Evolutionary conservation across 2,329 filamentous ascomycete species (phyloP).

Genomic region (Pleurostoma richardsiae): DNA sequence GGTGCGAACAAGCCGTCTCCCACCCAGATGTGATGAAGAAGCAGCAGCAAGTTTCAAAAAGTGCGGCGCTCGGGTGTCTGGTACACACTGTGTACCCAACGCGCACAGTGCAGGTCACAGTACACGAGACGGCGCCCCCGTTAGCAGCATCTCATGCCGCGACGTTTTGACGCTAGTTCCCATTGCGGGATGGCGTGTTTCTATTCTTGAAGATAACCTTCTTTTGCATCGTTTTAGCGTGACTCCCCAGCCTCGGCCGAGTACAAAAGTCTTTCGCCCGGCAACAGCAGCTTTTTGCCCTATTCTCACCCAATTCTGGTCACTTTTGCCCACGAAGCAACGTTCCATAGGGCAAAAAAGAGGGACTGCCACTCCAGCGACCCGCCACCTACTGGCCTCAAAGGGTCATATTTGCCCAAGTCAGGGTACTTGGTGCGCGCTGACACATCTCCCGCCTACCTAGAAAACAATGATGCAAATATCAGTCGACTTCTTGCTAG

Average conservation of each 20-base stretch:
- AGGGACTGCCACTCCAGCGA: not conserved
- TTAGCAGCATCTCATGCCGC: not conserved
- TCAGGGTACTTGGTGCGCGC: too few relatives aligned
- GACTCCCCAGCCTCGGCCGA: not conserved
- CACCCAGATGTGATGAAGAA: too few relatives aligned
- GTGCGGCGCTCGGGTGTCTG: too few relatives aligned
- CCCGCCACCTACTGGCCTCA: too few relatives aligned
- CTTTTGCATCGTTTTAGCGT: slow-evolving; percentile 11
- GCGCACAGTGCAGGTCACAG: not conserved
- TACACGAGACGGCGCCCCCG: not conserved
- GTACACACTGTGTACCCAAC: too few relatives aligned
- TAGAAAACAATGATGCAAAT: too few relatives aligned
- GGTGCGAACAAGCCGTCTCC: too few relatives aligned
- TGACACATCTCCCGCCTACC: too few relatives aligned
- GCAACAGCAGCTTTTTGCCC: too few relatives aligned
- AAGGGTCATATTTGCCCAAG: too few relatives aligned
- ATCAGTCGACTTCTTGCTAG: too few relatives aligned
- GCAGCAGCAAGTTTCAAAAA: too few relatives aligned
- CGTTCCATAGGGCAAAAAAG: not conserved
- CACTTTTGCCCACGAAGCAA: not conserved
- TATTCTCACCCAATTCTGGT: slow-evolving; percentile 12
- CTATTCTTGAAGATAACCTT: slow-evolving; percentile 18
- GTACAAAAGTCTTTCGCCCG: slow-evolving; percentile 8
- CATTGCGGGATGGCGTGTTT: slow-evolving; percentile 11
- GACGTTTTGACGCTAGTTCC: slow-evolving; percentile 3